phyloP scores from a whole-genome alignment of 108 stramenopile genomes.

The Pseudonitzschia pungens region DNA sequence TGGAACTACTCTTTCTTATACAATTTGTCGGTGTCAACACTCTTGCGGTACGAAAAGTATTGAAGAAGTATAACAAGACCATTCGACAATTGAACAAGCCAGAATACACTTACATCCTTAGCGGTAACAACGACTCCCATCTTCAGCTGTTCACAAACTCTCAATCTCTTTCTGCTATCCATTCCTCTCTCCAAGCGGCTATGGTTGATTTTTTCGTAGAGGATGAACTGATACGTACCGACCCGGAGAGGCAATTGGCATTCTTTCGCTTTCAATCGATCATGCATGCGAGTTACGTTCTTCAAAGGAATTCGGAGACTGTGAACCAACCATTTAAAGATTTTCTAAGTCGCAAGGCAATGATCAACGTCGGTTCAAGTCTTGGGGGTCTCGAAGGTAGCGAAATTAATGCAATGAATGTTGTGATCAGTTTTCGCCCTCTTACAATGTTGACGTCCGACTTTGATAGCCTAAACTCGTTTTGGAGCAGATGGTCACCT shows the following conservation, averaged over 20 bases:
- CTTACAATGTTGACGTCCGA: slow-evolving; percentile 6
- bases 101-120: slow-evolving; percentile 25
- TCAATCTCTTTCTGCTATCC: slow-evolving; percentile 47
- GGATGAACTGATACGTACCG: background rate
- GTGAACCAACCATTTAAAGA: slow-evolving; percentile 51
- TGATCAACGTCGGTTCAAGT: slow-evolving; percentile 49
- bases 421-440: slow-evolving; percentile 49
- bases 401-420: slow-evolving; percentile 43
- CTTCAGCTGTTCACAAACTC: slow-evolving; percentile 50
- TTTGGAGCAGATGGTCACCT: slow-evolving; percentile 6
- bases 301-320: slow-evolving; percentile 43
- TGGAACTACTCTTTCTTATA: slow-evolving; percentile 62
- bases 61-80: slow-evolving; percentile 67
- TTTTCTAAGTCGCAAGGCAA: slow-evolving; percentile 51
- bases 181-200: slow-evolving; percentile 49
- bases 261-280: slow-evolving; percentile 46
- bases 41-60: slow-evolving; percentile 65
- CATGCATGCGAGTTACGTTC: slow-evolving; percentile 41
- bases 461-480: background rate
- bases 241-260: slow-evolving; percentile 23
- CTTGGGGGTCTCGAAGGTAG: slow-evolving; percentile 55
- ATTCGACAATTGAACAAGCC: slow-evolving; percentile 29
- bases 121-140: slow-evolving; percentile 34
- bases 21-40: slow-evolving; percentile 63
- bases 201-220: slow-evolving; percentile 34